These are phyloP conservation scores for Dryas integrifolia DNA, from an alignment of 331 rosid species.

Conservation along the genomic window DNA sequence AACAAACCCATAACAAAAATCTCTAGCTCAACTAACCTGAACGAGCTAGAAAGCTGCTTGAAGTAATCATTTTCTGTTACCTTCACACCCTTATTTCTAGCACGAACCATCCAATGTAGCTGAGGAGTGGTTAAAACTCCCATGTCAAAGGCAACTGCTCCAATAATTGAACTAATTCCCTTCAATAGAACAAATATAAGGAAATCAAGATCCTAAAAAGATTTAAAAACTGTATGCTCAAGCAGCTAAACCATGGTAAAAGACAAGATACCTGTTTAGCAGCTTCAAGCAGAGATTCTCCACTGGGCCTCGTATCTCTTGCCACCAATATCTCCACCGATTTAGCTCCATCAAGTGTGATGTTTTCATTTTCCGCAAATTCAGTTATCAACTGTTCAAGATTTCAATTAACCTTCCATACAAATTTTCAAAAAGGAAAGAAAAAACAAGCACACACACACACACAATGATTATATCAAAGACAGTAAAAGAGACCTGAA, in stretches of 20 bases:
- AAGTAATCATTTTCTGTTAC: slow-evolving; percentile 68
- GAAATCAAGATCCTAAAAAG: background rate
- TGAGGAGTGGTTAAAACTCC: slow-evolving; percentile 86
- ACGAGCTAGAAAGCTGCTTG: slow-evolving; percentile 61
- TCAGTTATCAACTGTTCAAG: slow-evolving; percentile 51
- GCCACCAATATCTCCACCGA: slow-evolving; percentile 61
- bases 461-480: background rate
- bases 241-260: background rate
- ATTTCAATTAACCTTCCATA: background rate
- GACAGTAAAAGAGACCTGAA: slow-evolving; percentile 34
- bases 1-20: background rate
- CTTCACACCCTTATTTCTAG: slow-evolving; percentile 51
- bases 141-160: slow-evolving; percentile 62
- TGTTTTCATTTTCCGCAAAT: slow-evolving; percentile 57
- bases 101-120: slow-evolving; percentile 91
- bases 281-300: slow-evolving; percentile 69
- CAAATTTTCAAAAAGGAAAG: background rate
- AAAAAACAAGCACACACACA: background rate
- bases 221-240: background rate
- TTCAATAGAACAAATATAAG: slow-evolving; percentile 31
- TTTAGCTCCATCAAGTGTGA: slow-evolving; percentile 43
- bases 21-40: slow-evolving; percentile 54
- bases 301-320: slow-evolving; percentile 96
- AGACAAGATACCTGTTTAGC: slow-evolving; percentile 57
- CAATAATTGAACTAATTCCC: slow-evolving; percentile 73